A percentile compares a stretch with the other conserved stretches of the same genome.
Evolutionary conservation across 805 yeast genomes (phyloP).

Genomic region (Jamesozyma piceae): DNA sequence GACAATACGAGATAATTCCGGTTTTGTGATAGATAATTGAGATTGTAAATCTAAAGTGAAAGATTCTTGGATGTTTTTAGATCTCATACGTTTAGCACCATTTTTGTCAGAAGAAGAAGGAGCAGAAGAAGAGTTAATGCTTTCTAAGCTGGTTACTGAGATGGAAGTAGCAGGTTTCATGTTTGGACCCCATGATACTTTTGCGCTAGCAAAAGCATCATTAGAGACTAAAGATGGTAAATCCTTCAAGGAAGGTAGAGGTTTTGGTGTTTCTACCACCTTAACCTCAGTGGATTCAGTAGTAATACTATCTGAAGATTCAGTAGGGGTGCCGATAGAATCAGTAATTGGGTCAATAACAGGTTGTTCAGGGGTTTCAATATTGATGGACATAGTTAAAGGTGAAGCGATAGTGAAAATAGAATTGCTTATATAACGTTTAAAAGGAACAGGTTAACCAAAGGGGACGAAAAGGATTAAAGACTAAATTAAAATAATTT

Average conservation of each 20-base stretch:
- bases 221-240: constrained; percentile 60
- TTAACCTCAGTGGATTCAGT: neutral
- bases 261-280: constrained; percentile 3
- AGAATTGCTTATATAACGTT: too few species aligned
- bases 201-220: constrained; percentile 22
- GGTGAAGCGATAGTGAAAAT: neutral
- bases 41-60: constrained; percentile 64
- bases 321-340: neutral
- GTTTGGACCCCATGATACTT: constrained; percentile 38
- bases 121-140: constrained; percentile 13
- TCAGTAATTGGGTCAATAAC: constrained; percentile 1
- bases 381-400: neutral
- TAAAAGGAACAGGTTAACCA: constrained; percentile 5
- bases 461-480: too few species aligned
- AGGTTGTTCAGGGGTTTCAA: neutral
- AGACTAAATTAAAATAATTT: too few species aligned
- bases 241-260: constrained; percentile 33
- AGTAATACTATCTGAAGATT: neutral
- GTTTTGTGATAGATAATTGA: constrained; percentile 52
- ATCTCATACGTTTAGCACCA: constrained; percentile 40
- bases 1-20: constrained; percentile 61
- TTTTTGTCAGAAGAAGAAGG: constrained; percentile 11
- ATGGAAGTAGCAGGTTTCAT: constrained; percentile 33
- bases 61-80: constrained; percentile 65
- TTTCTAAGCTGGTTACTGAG: constrained; percentile 11